Base-by-base conservation (phyloP, 2,329 filamentous ascomycete species). In the Aspergillus fumigatus region DNA sequence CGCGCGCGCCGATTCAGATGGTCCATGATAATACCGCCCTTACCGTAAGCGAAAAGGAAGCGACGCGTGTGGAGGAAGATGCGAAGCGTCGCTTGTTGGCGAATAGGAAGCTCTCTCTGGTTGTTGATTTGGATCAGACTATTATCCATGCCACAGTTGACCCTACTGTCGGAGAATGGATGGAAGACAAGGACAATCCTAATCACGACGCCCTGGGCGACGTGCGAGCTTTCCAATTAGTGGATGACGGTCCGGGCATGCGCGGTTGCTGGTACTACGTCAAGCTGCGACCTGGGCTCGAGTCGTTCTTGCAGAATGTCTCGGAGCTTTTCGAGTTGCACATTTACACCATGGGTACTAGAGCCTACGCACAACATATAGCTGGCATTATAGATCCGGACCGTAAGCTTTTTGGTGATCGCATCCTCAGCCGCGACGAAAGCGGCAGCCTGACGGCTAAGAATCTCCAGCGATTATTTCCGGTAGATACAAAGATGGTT, bases 111-210 rank as follows among this genome's bases (percentile, higher is more conserved):
- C 82, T 99, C 48, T 96, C 90, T 48, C 82, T 99, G 48, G 94
- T 99, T 26, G 94, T 99, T 65, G 94, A 99, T 80, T 81, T 99
- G 54, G 94, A 99, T 72, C 93, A 97, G 78, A 99, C 94, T 56
- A 94, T 99, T 67, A 99, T 99, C 64, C 94, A 99, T 73, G 94
- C 94, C 26, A 96, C 92, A 60, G 95, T 97, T 67, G 94, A 99
- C 65, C 93, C 92, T 6, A 99, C 94, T 0, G 88, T 99, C 54
- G 92, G 88, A 61, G 93, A 99, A 72, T 99, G 94, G 94, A 90
- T 96, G 79, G 83, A 85, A 51, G 92, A 99, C 72, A 85, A 88
- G 25, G 82, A 85, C 3, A 97, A 96, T 65, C 92, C 94, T 19
- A 99, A 99, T 67, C 87, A 97, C 72, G 85, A 89, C 21, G 90